Conservation (phyloP, 306 rosid genomes). For the Castanea crenata region DNA sequence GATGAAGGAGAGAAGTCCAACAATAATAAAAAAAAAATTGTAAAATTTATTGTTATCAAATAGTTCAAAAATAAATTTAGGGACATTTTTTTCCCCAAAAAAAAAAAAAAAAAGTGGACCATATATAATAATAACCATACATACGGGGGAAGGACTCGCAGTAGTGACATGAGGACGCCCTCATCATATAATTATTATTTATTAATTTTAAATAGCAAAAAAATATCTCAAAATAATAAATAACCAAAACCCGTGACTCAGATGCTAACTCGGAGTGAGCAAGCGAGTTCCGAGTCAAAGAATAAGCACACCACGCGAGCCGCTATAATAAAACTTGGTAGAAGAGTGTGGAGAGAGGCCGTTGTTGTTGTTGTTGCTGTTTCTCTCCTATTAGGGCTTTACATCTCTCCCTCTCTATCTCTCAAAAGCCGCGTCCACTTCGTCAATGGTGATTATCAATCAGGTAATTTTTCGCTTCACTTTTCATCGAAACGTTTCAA, state of each 20-base stretch:
- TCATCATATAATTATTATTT: rapidly evolving
- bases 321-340: slow-evolving; percentile 32
- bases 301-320: background rate
- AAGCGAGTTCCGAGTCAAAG: slow-evolving; percentile 31
- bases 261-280: slow-evolving; percentile 27
- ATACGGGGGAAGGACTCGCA: too few species aligned
- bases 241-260: slow-evolving; percentile 9
- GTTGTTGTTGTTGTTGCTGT: slow-evolving; percentile 28
- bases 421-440: slow-evolving; percentile 21
- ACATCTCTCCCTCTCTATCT: slow-evolving; percentile 19
- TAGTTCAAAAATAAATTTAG: too few species aligned
- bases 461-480: slow-evolving; percentile 6
- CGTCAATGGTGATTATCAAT: slow-evolving; percentile 31
- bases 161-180: too few species aligned
- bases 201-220: background rate
- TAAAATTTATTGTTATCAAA: too few species aligned
- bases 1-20: too few species aligned
- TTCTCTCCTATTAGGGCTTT: slow-evolving; percentile 31
- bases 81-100: too few species aligned
- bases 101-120: too few species aligned
- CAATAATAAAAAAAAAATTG: too few species aligned
- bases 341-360: slow-evolving; percentile 27
- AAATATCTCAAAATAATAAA: background rate
- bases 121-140: too few species aligned
- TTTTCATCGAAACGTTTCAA: background rate